Conservation (phyloP, 345 rosid species). For the Eucalyptus dawsonii region DNA sequence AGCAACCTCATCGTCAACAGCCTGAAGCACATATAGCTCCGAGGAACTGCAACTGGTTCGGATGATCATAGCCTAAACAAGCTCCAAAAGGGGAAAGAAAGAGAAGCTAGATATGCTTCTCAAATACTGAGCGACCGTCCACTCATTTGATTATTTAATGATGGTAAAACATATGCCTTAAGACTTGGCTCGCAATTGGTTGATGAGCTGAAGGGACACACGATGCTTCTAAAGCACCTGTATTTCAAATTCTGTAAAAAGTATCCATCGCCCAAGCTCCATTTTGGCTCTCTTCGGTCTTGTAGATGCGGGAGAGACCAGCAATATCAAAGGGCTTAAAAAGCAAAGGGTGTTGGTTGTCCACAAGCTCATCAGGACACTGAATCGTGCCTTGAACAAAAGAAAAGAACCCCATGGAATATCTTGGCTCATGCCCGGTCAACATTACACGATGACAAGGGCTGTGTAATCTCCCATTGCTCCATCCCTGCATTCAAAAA, state of each 20-base stretch:
- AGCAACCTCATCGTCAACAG: not conserved
- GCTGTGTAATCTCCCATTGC: not conserved
- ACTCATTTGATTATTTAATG: not conserved
- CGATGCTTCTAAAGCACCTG: not conserved
- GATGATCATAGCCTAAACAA: not conserved
- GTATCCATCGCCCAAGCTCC: not conserved
- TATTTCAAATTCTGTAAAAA: not conserved
- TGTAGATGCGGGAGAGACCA: not conserved
- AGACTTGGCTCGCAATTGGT: not conserved
- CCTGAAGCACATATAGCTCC: not conserved
- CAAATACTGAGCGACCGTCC: not conserved
- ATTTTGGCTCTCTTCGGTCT: not conserved
- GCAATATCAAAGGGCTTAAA: conserved; percentile 16
- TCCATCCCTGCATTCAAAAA: not conserved
- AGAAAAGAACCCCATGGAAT: conserved; percentile 10
- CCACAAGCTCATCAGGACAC: conserved; percentile 10
- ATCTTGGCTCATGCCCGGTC: not conserved
- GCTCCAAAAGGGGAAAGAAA: not conserved
- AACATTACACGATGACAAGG: not conserved
- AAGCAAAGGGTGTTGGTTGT: conserved; percentile 13
- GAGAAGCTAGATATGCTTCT: not conserved
- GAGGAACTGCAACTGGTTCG: not conserved
- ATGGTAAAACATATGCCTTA: not conserved
- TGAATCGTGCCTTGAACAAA: not conserved
- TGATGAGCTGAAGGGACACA: not conserved